phyloP scores from a whole-genome alignment of 225 moss, liverwort and hornwort species.

The Bryum argenteum region DNA sequence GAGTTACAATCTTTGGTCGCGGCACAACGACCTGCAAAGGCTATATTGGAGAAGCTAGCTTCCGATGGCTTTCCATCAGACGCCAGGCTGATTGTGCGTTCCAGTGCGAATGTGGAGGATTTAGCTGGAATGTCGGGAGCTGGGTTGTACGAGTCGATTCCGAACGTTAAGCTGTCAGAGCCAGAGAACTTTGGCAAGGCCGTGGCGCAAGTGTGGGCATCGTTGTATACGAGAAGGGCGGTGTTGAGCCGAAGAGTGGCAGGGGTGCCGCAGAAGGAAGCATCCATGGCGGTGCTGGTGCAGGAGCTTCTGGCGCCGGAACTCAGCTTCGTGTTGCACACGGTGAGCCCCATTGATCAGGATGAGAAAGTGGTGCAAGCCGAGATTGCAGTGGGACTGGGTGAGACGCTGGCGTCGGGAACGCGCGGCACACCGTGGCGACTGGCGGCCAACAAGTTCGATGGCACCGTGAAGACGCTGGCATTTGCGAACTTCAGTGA shows the following conservation, averaged over 20 bases:
- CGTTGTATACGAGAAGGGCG: constrained; percentile 85
- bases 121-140: constrained; percentile 96
- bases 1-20: constrained; percentile 68
- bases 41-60: constrained; percentile 49
- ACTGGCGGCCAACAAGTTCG: constrained; percentile 79
- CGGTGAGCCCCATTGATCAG: constrained; percentile 88
- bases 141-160: constrained; percentile 89
- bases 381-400: constrained; percentile 86
- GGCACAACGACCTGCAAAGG: constrained; percentile 57
- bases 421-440: constrained; percentile 96
- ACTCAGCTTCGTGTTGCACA: constrained; percentile 92
- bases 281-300: constrained; percentile 89
- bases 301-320: constrained; percentile 91
- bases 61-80: constrained; percentile 41
- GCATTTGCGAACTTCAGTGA: constrained; percentile 94
- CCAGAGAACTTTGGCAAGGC: constrained; percentile 79
- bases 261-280: constrained; percentile 76
- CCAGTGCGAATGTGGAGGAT: constrained; percentile 97
- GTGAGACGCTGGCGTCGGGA: constrained; percentile 91
- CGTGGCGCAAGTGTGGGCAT: constrained; percentile 92
- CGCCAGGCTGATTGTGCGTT: constrained; percentile 78
- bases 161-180: constrained; percentile 81
- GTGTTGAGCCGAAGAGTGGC: constrained; percentile 84
- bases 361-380: constrained; percentile 77
- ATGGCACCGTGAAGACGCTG: constrained; percentile 68